Base-by-base conservation (phyloP, 495 filamentous ascomycete genomes). In the Annulohypoxylon nitens region DNA sequence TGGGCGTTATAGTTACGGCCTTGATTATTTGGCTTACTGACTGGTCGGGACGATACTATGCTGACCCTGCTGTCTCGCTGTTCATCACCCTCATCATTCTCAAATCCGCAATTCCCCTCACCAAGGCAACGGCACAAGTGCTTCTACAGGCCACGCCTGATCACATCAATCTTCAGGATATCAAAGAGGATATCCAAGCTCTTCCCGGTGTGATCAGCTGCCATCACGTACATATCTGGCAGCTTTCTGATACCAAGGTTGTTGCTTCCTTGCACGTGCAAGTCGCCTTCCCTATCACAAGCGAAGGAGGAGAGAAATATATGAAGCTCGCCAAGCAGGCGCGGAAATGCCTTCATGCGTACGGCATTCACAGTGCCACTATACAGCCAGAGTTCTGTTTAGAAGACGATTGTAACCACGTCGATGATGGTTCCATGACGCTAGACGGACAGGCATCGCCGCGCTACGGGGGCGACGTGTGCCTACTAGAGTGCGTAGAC, bases 201-300 rank as follows among this genome's bases (percentile, higher is more conserved):
- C 89, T 98, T 12, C 92, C 90, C 0, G 95, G 95, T 48, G 90
- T 99, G 37, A 83, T 93, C 69, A 92, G 91, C 77, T 96, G 94
- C 66, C 96, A 99, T 81, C 94, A 99, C 76, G 85, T 99, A 10
- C 96, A 99, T 79, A 94, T 99, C 68, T 99, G 96, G 96, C 95
- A 98, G 79, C 87, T 99, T 30, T 96, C 90, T 47, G 95, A 98
- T 76, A 93, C 94, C 11, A 97, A 97, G 82, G 85, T 97, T 36
- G 90, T 99, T 18, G 94, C 97, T 3, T 93, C 91, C 0, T 87
- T 99, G 75, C 96, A 99, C 78, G 92, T 99, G 54, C 93, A 97
- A 77, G 91, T 98, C 11, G 90, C 89, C 41, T 90, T 90, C 73
- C 84, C 87, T 4, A 83, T 87, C 20, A 91, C 89, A 26, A 91